Percentiles rank a stretch among this genome's conserved stretches.
phyloP scores from a whole-genome alignment of 169 alveolate genomes.

The Plasmodium cynomolgi region DNA sequence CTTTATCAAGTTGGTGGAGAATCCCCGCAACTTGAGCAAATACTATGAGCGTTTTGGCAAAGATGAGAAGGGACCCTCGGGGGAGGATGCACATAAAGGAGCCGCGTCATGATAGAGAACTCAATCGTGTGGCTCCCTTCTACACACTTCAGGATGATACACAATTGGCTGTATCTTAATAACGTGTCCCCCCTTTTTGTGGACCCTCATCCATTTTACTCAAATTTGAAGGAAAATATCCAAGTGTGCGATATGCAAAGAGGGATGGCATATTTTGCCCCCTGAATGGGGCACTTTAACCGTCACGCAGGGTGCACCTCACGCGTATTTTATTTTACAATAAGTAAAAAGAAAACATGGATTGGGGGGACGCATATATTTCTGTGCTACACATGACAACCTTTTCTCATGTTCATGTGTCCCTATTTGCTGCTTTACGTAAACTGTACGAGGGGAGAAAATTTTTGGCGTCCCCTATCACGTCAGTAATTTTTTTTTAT shows the following conservation, averaged over 20 bases:
- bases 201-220: neutral
- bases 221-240: neutral
- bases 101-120: neutral
- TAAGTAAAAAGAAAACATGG: neutral
- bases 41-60: conserved; percentile 28
- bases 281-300: neutral
- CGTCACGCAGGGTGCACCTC: neutral
- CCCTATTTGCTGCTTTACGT: neutral
- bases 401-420: too few species aligned
- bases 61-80: neutral
- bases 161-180: neutral
- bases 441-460: neutral
- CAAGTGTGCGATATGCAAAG: neutral
- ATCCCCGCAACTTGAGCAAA: conserved; percentile 32
- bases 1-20: conserved; percentile 53
- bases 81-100: neutral
- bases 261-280: neutral
- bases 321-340: too few species aligned
- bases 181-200: neutral
- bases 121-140: too few species aligned
- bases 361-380: neutral
- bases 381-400: neutral
- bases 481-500: neutral
- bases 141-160: neutral
- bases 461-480: neutral